These are phyloP conservation scores for Podila verticillata DNA, from an alignment of 192 early-diverging fungal genomes.

Conservation along the genomic window DNA sequence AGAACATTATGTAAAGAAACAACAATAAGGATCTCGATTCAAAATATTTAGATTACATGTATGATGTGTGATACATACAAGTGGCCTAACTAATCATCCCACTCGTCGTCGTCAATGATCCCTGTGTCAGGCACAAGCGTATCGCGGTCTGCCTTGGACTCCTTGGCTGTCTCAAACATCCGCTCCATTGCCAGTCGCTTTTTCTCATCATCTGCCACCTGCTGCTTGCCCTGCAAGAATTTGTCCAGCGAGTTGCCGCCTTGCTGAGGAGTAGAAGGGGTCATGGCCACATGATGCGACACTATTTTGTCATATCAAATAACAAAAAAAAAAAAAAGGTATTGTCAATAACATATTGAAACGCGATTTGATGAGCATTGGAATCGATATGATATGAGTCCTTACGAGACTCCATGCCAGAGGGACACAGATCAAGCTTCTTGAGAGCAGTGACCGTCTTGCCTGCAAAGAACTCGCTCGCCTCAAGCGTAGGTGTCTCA, in stretches of 20 bases:
- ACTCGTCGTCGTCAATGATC: constrained; percentile 34
- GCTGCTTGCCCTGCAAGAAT: constrained; percentile 41
- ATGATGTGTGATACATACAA: neutral
- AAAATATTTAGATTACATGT: no score
- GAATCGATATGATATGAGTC: neutral
- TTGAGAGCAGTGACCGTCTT: neutral
- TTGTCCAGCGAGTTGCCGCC: constrained; percentile 39
- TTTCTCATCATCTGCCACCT: constrained; percentile 39
- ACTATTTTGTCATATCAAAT: constrained; percentile 1
- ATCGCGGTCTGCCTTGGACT: constrained; percentile 44
- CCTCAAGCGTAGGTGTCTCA: constrained; percentile 57
- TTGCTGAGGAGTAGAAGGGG: constrained; percentile 12
- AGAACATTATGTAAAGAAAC: no score
- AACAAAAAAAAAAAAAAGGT: neutral
- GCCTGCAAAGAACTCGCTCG: constrained; percentile 68
- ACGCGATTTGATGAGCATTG: neutral
- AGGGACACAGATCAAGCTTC: constrained; percentile 24
- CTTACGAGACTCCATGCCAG: constrained; percentile 43
- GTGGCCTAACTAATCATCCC: constrained; percentile 44
- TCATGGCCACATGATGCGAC: constrained; percentile 21
- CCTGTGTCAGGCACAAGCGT: constrained; percentile 44
- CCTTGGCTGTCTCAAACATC: constrained; percentile 48
- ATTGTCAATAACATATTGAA: no score
- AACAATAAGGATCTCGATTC: no score
- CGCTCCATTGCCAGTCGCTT: constrained; percentile 42